Evolutionary conservation across 305 asterid species (phyloP), one percentile per base, ranked within the genome.

Genomic region (Andrographis paniculata): DNA sequence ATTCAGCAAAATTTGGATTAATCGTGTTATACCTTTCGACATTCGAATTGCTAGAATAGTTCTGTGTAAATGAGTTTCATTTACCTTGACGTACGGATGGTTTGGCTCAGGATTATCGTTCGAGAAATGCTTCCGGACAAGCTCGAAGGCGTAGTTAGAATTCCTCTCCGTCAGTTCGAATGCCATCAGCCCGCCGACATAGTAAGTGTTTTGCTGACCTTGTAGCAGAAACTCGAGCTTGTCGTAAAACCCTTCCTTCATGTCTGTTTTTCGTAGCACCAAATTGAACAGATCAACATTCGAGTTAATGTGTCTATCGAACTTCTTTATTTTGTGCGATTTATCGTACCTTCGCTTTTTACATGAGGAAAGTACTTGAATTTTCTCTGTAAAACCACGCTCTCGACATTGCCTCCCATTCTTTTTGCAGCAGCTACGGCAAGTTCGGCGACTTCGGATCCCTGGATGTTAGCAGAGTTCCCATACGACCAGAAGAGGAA

Each of bases 401-500:
- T 53, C 37, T 78, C 64, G 18, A 67, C 58, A 48, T 73, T 67
- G 24, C 83, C 82, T 45, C 95, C 95, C 71, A 84, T 78, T 62
- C 88, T 63, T 63, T 58, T 60, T 48, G 66, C 83, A 21, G 78
- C 84, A 54, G 72, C 80, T 49, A 67, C 72, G 2, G 80, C 81
- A 28, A 80, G 71, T 67, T 73, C 60, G 28, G 72, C 53, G 27
- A 84, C 88, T 42, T 56, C 54, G 36, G 61, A 13, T 52, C 77
- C 82, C 56, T 69, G 70, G 28, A 80, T 60, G 19, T 79, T 71
- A 17, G 74, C 80, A 7, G 78, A 69, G 70, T 84, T 78, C 16
- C 95, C 95, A 17, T 84, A 84, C 35, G 95, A 84, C 95, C 95
- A 80, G 68, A 84, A 84, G 51, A 84, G 70, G 69, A 69, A 84